Evolutionary conservation across 441 rosid genomes (phyloP), one percentile per base, ranked within the genome.

Genomic region (Sinapis alba): DNA sequence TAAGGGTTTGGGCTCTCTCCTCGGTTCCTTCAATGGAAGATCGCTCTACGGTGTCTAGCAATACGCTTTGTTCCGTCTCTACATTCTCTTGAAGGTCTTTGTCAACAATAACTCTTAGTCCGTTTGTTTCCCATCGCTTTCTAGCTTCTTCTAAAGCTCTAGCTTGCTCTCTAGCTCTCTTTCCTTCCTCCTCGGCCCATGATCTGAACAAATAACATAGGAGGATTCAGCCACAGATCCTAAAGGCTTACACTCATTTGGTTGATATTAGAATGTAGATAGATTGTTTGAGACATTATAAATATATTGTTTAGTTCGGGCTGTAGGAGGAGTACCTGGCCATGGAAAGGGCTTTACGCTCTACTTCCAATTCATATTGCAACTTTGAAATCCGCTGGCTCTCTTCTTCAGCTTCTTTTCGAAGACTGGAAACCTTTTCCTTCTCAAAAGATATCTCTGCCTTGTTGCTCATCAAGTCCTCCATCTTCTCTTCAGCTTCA

Each of bases 101-200:
- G 74, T 88, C 98, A 27, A 96, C 98, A 0, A 93, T 88, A 12
- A 93, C 98, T 78, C 81, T 86, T 65, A 93, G 88, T 68, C 99
- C 99, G 16, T 79, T 92, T 76, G 85, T 89, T 86, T 86, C 93
- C 97, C 98, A 93, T n/a, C 82, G 88, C 71, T 90, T 85, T 79
- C 97, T 87, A 36, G 96, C 98, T 65, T 92, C 97, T 78, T 96
- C 97, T 36, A 96, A 87, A 64, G 89, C 88, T 83, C 82, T 90
- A 41, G 91, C 98, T 72, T 90, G 96, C 69, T 88, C 99, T 45
- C 87, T 87, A 15, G 93, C 97, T 85, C 88, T 85, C 79, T 89
- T 95, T 43, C 94, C 98, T 82, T 96, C 99, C 23, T 96, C 98
- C 84, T 93, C 97, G 2, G 99, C 99, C 99, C 99, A 96, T 50